Conservation (phyloP, 805 yeast genomes). For the Zygoascus bituminiphila region DNA sequence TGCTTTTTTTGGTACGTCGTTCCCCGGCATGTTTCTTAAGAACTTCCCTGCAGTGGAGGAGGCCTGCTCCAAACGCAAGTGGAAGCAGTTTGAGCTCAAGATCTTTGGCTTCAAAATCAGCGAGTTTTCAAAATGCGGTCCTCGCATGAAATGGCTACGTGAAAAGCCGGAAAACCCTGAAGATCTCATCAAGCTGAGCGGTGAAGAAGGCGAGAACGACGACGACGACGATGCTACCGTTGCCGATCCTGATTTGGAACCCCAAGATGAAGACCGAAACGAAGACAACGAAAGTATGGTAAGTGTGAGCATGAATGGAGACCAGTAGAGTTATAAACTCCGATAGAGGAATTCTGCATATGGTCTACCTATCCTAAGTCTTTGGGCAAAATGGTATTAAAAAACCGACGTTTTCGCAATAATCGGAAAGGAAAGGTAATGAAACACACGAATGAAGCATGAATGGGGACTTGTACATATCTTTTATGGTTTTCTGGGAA, state of each 20-base stretch:
- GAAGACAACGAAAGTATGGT: conserved; percentile 14
- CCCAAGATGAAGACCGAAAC: conserved; percentile 2
- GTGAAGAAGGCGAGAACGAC: conserved; percentile 25
- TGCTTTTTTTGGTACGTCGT: conserved; percentile 93
- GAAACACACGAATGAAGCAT: too few species aligned
- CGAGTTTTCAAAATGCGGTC: conserved; percentile 69
- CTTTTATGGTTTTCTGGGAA: too few species aligned
- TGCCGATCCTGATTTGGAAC: not conserved
- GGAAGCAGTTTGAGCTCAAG: conserved; percentile 48
- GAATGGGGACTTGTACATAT: too few species aligned
- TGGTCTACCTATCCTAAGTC: too few species aligned
- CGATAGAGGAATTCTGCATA: too few species aligned
- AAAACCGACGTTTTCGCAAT: too few species aligned
- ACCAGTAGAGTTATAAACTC: too few species aligned
- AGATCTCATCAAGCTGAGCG: conserved; percentile 51
- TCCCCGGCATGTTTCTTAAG: conserved; percentile 85
- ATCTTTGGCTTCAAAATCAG: conserved; percentile 82
- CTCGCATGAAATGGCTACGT: conserved; percentile 95
- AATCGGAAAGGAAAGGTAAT: too few species aligned
- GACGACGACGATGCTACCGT: conserved; percentile 2
- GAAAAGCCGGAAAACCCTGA: conserved; percentile 55
- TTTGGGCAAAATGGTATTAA: too few species aligned
- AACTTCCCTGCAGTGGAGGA: conserved; percentile 86
- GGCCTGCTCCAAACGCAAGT: conserved; percentile 53
- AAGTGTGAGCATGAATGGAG: conserved; percentile 16